Conservation (phyloP, 306 rosid genomes). For the Corylus avellana region DNA sequence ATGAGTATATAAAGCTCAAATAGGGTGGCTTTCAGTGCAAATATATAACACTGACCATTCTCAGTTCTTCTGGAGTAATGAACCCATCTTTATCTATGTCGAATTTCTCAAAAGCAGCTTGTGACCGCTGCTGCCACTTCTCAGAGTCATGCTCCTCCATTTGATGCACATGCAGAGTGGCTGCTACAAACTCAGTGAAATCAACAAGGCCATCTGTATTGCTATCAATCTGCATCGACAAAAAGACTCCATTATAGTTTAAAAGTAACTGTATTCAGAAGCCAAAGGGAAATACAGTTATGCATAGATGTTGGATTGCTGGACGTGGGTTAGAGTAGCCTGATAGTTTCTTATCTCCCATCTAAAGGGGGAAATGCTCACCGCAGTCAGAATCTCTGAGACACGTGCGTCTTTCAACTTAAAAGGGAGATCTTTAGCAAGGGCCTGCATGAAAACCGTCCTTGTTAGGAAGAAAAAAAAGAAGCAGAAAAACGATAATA, state of each 20-base stretch:
- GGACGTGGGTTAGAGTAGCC: conserved; percentile 5
- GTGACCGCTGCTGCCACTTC: conserved; percentile 84
- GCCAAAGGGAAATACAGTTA: background rate
- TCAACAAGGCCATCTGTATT: conserved; percentile 99
- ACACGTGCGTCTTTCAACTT: conserved; percentile 91
- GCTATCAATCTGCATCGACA: conserved; percentile 75
- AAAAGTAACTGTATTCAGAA: conserved; percentile 18
- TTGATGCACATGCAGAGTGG: conserved; percentile 91
- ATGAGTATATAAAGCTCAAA: conserved; percentile 9
- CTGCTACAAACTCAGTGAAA: conserved; percentile 93
- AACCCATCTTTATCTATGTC: conserved; percentile 90
- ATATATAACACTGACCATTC: conserved; percentile 67
- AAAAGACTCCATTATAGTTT: background rate
- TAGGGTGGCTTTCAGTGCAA: background rate
- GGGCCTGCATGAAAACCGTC: conserved; percentile 69
- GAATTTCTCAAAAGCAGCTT: conserved; percentile 90
- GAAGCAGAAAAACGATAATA: conserved; percentile 14
- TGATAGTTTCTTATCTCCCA: conserved; percentile 1
- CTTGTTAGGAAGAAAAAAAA: conserved; percentile 28
- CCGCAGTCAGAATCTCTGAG: conserved; percentile 89
- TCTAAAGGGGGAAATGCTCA: conserved; percentile 37
- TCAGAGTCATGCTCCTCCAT: conserved; percentile 94
- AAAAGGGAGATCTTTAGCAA: conserved; percentile 99
- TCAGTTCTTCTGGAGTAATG: conserved; percentile 93
- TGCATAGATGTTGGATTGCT: conserved; percentile 1